Conservation (phyloP, 2,329 filamentous ascomycete genomes). For the Ambrosiella beaveri region DNA sequence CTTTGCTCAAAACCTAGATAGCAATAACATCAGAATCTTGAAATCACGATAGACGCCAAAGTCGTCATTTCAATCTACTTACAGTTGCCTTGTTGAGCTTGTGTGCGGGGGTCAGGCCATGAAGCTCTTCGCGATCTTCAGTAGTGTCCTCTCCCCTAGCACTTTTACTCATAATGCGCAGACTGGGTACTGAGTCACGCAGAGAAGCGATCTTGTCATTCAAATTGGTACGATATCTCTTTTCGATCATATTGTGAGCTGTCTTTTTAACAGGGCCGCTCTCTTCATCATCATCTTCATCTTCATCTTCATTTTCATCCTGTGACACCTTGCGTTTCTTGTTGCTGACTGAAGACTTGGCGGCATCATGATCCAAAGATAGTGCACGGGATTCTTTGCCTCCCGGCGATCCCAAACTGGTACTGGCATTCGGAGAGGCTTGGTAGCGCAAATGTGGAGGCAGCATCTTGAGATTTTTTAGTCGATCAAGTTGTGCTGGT, state of each 20-base stretch:
- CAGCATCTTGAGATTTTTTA: constrained; percentile 44
- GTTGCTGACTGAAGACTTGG: constrained; percentile 28
- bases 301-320: constrained; percentile 28
- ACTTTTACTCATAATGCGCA: constrained; percentile 67
- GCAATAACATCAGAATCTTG: not conserved
- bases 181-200: constrained; percentile 76
- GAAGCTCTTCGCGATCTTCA: constrained; percentile 61
- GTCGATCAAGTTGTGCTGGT: constrained; percentile 41
- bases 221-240: constrained; percentile 85
- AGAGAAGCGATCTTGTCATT: constrained; percentile 94
- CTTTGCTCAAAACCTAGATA: constrained; percentile 64
- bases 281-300: constrained; percentile 43
- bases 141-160: constrained; percentile 49
- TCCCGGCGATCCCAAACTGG: constrained; percentile 38
- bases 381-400: constrained; percentile 30
- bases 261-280: constrained; percentile 59
- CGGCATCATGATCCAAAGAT: constrained; percentile 36
- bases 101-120: constrained; percentile 71
- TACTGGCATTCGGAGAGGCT: constrained; percentile 19
- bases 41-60: no score
- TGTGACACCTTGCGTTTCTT: constrained; percentile 53
- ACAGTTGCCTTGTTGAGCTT: constrained; percentile 97
- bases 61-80: constrained; percentile 12
- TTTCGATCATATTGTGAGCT: constrained; percentile 96
- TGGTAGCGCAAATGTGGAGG: constrained; percentile 43